Percentiles rank a stretch among this genome's conserved stretches.
phyloP scores from a whole-genome alignment of 108 stramenopile species.

The Seminavis robusta region DNA sequence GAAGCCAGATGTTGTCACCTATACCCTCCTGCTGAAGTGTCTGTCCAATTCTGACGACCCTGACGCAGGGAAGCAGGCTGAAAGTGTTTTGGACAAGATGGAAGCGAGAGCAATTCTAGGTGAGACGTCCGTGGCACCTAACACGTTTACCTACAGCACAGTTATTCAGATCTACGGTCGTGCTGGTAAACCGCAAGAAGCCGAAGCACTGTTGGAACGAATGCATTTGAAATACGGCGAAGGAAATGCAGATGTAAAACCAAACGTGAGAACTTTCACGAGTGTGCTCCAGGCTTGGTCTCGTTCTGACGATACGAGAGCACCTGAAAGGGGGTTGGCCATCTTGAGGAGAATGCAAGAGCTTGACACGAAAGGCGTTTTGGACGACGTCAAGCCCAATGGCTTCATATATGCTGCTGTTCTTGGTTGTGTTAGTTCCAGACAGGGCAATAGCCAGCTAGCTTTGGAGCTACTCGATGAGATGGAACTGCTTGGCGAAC shows the following conservation, averaged over 20 bases:
- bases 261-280: slow-evolving; percentile 28
- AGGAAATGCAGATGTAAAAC: slow-evolving; percentile 10
- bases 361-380: slow-evolving; percentile 9
- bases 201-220: slow-evolving; percentile 18
- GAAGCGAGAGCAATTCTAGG: slow-evolving; percentile 24
- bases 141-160: no score
- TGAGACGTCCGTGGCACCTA: no score
- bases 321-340: slow-evolving; percentile 24
- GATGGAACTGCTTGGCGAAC: no score
- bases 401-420: no score
- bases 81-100: slow-evolving; percentile 14
- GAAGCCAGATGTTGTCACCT: no score
- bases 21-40: no score
- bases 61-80: slow-evolving; percentile 19
- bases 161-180: no score
- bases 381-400: slow-evolving; percentile 26
- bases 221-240: slow-evolving; percentile 22
- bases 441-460: no score
- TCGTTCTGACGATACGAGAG: slow-evolving; percentile 26
- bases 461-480: no score
- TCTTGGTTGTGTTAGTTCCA: no score
- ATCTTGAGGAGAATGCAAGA: slow-evolving; percentile 26
- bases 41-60: slow-evolving; percentile 15
- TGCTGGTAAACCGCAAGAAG: slow-evolving; percentile 20
- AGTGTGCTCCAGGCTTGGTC: slow-evolving; percentile 21